Evolutionary conservation across 805 yeast genomes (phyloP).

Genomic region (Saccharomycopsis fodiens): DNA sequence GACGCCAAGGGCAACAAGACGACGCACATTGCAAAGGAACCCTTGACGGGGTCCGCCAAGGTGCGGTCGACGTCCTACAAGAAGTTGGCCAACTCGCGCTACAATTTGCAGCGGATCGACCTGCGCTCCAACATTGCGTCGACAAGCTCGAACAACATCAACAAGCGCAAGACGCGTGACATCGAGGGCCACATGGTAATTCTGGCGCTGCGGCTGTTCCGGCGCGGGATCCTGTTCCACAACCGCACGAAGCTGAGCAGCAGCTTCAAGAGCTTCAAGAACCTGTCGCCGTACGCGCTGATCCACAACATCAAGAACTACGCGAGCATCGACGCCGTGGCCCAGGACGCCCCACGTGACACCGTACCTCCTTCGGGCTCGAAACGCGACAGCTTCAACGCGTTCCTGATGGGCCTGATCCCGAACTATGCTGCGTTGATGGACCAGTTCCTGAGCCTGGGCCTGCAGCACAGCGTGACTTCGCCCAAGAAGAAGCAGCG

Average conservation of each 20-base stretch:
- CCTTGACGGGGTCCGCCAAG: conserved; percentile 10
- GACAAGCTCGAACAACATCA: conserved; percentile 3
- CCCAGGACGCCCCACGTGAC: conserved; percentile 16
- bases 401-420: conserved; percentile 13
- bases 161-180: conserved; percentile 23
- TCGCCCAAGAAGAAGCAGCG: conserved; percentile 20
- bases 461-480: conserved; percentile 7
- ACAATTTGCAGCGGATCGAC: conserved; percentile 4
- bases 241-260: conserved; percentile 20
- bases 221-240: conserved; percentile 28
- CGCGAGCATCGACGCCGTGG: conserved; percentile 3
- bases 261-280: conserved; percentile 21
- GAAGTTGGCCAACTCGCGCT: conserved; percentile 14
- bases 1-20: conserved; percentile 25
- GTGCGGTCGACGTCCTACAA: conserved; percentile 16
- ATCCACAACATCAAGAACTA: conserved; percentile 19
- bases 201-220: conserved; percentile 26
- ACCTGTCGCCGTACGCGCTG: conserved; percentile 22
- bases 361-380: conserved; percentile 4
- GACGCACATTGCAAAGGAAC: conserved; percentile 16
- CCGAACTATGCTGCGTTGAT: conserved; percentile 17
- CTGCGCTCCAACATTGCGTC: conserved; percentile 1
- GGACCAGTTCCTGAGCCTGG: conserved; percentile 5
- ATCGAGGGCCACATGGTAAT: conserved; percentile 25
- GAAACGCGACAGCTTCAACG: conserved; percentile 16